These are phyloP conservation scores for Sarocladium oryzae DNA, from an alignment of 2,329 filamentous ascomycete species.

Conservation along the genomic window DNA sequence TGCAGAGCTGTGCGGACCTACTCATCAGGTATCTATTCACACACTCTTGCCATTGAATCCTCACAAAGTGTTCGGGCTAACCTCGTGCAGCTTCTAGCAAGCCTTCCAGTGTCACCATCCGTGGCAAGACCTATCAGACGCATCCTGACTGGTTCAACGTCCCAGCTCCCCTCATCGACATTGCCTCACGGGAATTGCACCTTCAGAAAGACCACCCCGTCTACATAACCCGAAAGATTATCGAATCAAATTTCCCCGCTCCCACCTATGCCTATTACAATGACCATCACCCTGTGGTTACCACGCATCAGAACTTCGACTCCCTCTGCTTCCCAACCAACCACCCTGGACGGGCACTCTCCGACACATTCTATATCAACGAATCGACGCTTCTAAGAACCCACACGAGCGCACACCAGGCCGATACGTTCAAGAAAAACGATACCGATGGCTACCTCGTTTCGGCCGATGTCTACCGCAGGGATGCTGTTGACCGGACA, in stretches of 20 bases:
- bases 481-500: conserved; percentile 89
- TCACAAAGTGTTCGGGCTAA: too few species aligned
- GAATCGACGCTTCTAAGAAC: conserved; percentile 76
- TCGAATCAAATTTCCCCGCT: conserved; percentile 77
- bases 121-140: conserved; percentile 56
- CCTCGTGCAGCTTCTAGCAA: background rate
- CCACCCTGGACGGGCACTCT: conserved; percentile 79
- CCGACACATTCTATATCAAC: conserved; percentile 96
- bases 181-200: conserved; percentile 75
- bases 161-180: conserved; percentile 65
- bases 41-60: too few species aligned
- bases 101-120: conserved; percentile 42
- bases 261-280: conserved; percentile 73
- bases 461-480: conserved; percentile 87
- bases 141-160: conserved; percentile 82
- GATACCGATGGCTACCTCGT: conserved; percentile 77
- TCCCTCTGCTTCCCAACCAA: conserved; percentile 86
- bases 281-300: conserved; percentile 74
- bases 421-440: conserved; percentile 69
- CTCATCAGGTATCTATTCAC: conserved; percentile 18
- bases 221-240: conserved; percentile 82
- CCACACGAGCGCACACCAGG: conserved; percentile 91
- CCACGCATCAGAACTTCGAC: conserved; percentile 86
- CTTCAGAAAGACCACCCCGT: conserved; percentile 87
- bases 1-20: conserved; percentile 17